Base-by-base conservation (phyloP, 2,329 filamentous ascomycete species). In the Epichloe hybrida region DNA sequence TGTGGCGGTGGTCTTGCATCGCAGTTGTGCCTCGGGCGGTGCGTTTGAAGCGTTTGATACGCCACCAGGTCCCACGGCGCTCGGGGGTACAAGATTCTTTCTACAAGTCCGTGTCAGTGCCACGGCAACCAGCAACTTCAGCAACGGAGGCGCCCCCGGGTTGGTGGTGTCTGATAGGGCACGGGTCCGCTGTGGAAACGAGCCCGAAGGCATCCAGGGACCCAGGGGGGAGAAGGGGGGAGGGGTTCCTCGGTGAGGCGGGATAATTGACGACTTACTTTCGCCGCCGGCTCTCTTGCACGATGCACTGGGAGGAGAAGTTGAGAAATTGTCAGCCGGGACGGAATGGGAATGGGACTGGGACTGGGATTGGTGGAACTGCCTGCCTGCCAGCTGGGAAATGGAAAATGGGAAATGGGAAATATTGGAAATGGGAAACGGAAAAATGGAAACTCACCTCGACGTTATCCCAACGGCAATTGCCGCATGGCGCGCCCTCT, bases 401-500 rank as follows among this genome's bases (percentile, higher is more conserved):
- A 17, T 17, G 17, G 17, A 2, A 17, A 17, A 17, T n/a, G 17
- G 17, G 17, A 17, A 17, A 17, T 17, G 17, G 17, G 17, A 17
- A 17, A 17, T 17, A 17, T 17, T 17, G 17, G 17, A 17, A 17
- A 17, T 17, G 17, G 17, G 17, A 17, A 17, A 17, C 17, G 17
- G 17, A 17, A 17, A 17, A 12, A 5, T 7, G 15, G 17, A 50
- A 41, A 54, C 66, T 49, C 62, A 69, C 67, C 62, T 87, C 82
- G 52, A 88, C 83, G 63, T 86, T 82, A 66, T 88, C 85, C 71
- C 86, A 79, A 56, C 86, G 76, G 69, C 88, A 94, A 67, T 95
- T 95, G 51, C 86, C 89, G 66, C 88, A 95, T 1, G 88, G 88
- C 42, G 84, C 84, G 46, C 85, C 84, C 66, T 95, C 88, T 53